Evolutionary conservation across 1,139 yeast genomes (phyloP), one percentile per base, ranked within the genome.

Genomic region (Scheffersomyces insectosa): DNA sequence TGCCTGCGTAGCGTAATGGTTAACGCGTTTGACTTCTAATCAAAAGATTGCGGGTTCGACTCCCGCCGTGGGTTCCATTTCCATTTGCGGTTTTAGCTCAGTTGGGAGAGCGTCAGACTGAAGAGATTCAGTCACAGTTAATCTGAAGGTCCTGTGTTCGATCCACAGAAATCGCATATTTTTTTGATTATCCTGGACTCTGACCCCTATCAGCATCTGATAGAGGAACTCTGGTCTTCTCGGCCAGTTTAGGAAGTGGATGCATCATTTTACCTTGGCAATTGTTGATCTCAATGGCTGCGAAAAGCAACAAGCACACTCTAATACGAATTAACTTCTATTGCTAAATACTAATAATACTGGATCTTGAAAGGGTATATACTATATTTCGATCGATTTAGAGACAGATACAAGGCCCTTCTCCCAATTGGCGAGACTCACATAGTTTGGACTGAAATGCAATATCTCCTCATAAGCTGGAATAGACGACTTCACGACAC

Each of bases 41-140:
- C 73, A 66, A 67, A 67, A 66, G 72, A 67, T 68, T 66, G 65
- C 71, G 72, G 68, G 72, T 67, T 67, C 72, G 72, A 68, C 69
- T 68, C 72, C 68, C 72, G 72, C 65, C 72, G 65, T 65, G 71
- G 72, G 72, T 68, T 67, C 46, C 34, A 20, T 51, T 44, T 41
- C 28, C 31, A 14, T 35, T 30, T 37, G 66, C 65, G 71, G 73
- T 59, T 71, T 72, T 72, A 72, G 88, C 88, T 83, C 88, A 83
- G 87, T 80, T 79, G 88, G 88, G 88, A 83, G 88, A 83, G 88
- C 89, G 88, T 80, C 85, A 82, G 88, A 82, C 88, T 82, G 88
- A 83, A 82, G 88, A 47, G 45, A 48, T 57, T 60, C 60, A 54
- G 68, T 63, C 66, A 53, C 63, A 62, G 65, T 60, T 59, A 59